Percentiles rank a stretch among this genome's conserved stretches.
Conservation (phyloP, 495 filamentous ascomycete species). For the Aspergillus biplanus region DNA sequence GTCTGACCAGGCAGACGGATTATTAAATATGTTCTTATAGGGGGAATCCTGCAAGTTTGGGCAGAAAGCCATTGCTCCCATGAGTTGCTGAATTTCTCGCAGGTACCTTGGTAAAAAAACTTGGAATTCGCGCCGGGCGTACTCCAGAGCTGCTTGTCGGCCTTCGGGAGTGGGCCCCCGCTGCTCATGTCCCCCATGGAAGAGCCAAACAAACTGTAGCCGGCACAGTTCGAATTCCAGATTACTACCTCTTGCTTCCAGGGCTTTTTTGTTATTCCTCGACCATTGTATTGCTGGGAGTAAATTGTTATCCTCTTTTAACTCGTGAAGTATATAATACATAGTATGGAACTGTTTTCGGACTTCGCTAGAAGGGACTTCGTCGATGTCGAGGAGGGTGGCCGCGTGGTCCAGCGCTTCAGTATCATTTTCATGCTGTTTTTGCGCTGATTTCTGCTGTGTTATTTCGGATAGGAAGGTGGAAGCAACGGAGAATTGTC, state of each 20-base stretch:
- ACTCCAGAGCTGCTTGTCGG: constrained; percentile 65
- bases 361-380: constrained; percentile 68
- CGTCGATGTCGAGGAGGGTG: constrained; percentile 49
- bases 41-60: constrained; percentile 70
- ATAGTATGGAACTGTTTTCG: constrained; percentile 81
- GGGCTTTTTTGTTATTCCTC: constrained; percentile 61
- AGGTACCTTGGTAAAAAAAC: constrained; percentile 71
- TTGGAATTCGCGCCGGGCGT: constrained; percentile 69
- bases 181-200: constrained; percentile 49
- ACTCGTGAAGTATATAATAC: constrained; percentile 82
- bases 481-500: constrained; percentile 83
- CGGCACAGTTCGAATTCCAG: constrained; percentile 92
- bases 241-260: constrained; percentile 86
- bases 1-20: constrained; percentile 73
- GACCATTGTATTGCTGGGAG: constrained; percentile 88
- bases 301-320: constrained; percentile 72
- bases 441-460: constrained; percentile 32
- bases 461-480: constrained; percentile 73
- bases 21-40: constrained; percentile 76
- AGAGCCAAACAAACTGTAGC: constrained; percentile 85
- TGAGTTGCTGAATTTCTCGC: constrained; percentile 75
- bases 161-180: constrained; percentile 34
- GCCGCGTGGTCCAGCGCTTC: constrained; percentile 25
- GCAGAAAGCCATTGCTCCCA: constrained; percentile 75
- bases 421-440: constrained; percentile 18